These are phyloP conservation scores for Sphagnum contortum DNA, from an alignment of 225 moss, liverwort and hornwort genomes.

Conservation along the genomic window DNA sequence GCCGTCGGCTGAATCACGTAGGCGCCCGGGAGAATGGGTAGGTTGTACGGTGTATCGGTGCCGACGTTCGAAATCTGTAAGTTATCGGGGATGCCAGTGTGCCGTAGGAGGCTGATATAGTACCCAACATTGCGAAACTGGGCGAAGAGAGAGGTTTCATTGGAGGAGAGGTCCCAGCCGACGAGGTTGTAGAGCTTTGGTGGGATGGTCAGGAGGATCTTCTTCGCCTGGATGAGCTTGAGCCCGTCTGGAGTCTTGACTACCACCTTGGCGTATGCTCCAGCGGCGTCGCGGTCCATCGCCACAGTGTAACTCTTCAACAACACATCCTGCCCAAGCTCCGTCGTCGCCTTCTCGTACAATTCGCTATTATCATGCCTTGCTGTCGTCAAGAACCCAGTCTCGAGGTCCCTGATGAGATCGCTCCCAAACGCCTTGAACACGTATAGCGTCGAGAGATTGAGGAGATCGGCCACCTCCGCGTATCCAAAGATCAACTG, in stretches of 20 bases:
- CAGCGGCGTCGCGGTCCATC: not conserved
- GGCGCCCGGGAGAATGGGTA: not conserved
- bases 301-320: not conserved
- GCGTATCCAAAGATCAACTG: not conserved
- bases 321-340: constrained; percentile 3
- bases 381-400: constrained; percentile 1
- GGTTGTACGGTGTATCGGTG: not conserved
- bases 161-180: not conserved
- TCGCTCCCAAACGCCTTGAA: not conserved
- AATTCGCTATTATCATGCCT: constrained; percentile 2
- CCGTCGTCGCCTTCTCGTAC: not conserved
- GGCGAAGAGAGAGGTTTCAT: not conserved
- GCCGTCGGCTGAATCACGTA: not conserved
- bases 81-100: constrained; percentile 1
- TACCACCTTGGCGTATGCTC: not conserved
- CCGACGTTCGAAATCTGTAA: not conserved
- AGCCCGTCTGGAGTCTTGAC: not conserved
- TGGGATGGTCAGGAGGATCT: constrained; percentile 5
- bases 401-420: not conserved
- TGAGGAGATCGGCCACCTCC: constrained; percentile 5
- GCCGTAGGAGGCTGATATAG: constrained; percentile 5
- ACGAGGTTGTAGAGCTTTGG: constrained; percentile 11
- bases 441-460: constrained; percentile 4
- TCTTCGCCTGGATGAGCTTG: constrained; percentile 10
- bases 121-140: constrained; percentile 4